Base-by-base conservation (phyloP, 1,284 basidiomycete genomes). In the Austroboletus olivaceoglutinosus region DNA sequence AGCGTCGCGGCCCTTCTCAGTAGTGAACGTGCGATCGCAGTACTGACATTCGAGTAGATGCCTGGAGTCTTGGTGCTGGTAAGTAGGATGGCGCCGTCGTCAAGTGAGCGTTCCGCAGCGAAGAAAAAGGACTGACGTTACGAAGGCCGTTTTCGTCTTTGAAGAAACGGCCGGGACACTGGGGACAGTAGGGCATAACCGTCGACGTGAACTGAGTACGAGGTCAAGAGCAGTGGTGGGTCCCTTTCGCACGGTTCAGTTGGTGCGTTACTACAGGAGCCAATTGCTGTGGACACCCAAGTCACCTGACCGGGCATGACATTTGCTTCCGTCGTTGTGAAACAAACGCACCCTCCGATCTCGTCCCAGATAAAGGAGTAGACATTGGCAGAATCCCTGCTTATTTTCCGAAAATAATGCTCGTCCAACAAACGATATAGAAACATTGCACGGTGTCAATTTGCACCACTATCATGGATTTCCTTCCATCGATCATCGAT, bases 101-200 rank as follows among this genome's bases (percentile, higher is more conserved):
- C 16, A 8, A 27, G 23, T 59, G 42, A 55, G 45, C 38, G 37
- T 12, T 22, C 21, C n/a, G 43, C 5, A 19, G 31, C 9, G 21
- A 11, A n/a, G n/a, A 40, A 4, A 23, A 13, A 10, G 16, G 21
- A 50, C 63, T 45, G 16, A 69, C 63, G 54, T 51, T 50, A 11
- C 9, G 29, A n/a, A 69, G 0, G 18, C 34, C 58, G 0, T 45
- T 10, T 0, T 37, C 15, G 40, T 57, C 27, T 4, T 13, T 25
- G 40, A 68, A 65, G 12, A 0, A 40, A 22, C 62, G 59, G 21
- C 39, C 43, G 8, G 53, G 43, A 52, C 63, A 68, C 3, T 8
- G 13, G 7, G 42, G 5, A 42, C 63, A 65, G 23, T 1, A n/a
- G 13, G 52, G 30, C 63, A 64, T 69, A 19, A 33, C 43, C 13